phyloP scores from a whole-genome alignment of 768 basidiomycete genomes.

The Suillus luteus region DNA sequence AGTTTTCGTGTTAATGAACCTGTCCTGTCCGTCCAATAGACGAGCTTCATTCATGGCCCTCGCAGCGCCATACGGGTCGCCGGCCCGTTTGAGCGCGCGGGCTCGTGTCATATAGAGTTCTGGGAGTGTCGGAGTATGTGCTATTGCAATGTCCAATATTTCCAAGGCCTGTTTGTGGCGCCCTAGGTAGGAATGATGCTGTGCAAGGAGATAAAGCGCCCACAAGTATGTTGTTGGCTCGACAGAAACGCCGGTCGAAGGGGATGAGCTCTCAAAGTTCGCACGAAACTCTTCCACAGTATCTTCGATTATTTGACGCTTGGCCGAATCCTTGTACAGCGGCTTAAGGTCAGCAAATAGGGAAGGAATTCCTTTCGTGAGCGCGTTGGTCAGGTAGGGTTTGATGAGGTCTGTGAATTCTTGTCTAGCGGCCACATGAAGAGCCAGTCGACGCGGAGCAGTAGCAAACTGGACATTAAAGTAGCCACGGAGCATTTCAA shows the following conservation, averaged over 20 bases:
- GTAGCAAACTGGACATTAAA: conserved; percentile 64
- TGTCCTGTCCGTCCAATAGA: conserved; percentile 87
- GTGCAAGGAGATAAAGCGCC: conserved; percentile 93
- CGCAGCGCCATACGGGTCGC: conserved; percentile 78
- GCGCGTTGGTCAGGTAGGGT: conserved; percentile 66
- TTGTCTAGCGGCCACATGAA: conserved; percentile 70
- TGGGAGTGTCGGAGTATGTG: conserved; percentile 92
- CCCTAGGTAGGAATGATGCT: conserved; percentile 75
- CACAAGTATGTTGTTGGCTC: conserved; percentile 87
- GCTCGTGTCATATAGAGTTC: conserved; percentile 85
- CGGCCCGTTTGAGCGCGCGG: conserved; percentile 82
- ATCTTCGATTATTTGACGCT: conserved; percentile 69
- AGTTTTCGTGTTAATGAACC: conserved; percentile 91
- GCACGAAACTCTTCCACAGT: conserved; percentile 56
- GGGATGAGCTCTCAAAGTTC: conserved; percentile 32
- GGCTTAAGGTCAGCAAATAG: conserved; percentile 91
- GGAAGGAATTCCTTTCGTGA: conserved; percentile 89
- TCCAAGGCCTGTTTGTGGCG: conserved; percentile 50
- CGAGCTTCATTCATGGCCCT: conserved; percentile 78
- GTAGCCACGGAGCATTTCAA: conserved; percentile 62
- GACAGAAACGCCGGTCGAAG: conserved; percentile 20
- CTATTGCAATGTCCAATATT: conserved; percentile 63
- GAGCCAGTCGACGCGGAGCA: conserved; percentile 72
- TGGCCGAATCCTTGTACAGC: conserved; percentile 67
- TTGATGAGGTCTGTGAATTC: conserved; percentile 65